Percentiles rank a stretch among this genome's conserved stretches.
Evolutionary conservation across 495 filamentous ascomycete species (phyloP).

Genomic region (Lasiosphaeria hispida): DNA sequence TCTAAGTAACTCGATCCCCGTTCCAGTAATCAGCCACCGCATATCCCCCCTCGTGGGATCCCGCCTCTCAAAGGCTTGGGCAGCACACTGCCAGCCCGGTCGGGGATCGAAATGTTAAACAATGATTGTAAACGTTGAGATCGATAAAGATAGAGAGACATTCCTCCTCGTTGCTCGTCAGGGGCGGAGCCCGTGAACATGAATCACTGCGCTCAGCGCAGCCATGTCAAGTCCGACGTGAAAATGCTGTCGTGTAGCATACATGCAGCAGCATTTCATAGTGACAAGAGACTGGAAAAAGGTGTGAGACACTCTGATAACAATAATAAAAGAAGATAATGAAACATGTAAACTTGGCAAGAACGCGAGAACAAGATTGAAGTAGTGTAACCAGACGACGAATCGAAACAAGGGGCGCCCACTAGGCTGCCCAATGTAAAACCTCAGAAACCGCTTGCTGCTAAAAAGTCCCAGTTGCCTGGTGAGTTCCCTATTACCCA

Average conservation of each 20-base stretch:
- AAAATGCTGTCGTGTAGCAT: neutral
- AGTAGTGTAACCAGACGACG: slow-evolving; percentile 2
- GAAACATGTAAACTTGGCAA: slow-evolving; percentile 1
- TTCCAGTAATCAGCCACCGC: too few species aligned
- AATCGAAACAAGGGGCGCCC: slow-evolving; percentile 9
- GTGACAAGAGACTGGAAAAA: neutral
- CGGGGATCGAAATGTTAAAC: neutral
- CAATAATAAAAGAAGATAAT: slow-evolving; percentile 5
- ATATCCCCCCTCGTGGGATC: too few species aligned
- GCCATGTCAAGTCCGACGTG: neutral
- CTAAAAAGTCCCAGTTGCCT: slow-evolving; percentile 24
- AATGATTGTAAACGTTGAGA: neutral
- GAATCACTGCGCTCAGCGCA: slow-evolving; percentile 4
- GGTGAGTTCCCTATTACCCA: slow-evolving; percentile 17
- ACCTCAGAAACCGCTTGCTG: neutral
- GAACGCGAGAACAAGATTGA: neutral
- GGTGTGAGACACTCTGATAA: neutral
- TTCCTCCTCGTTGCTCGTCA: neutral
- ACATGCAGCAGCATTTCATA: neutral
- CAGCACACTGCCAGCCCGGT: too few species aligned
- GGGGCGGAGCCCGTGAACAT: neutral
- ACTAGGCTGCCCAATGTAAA: neutral
- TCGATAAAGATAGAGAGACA: neutral
- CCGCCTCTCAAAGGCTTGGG: too few species aligned
- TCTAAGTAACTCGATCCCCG: too few species aligned